Evolutionary conservation across 2,329 filamentous ascomycete genomes (phyloP).

Genomic region (Tolypocladium amazonense): DNA sequence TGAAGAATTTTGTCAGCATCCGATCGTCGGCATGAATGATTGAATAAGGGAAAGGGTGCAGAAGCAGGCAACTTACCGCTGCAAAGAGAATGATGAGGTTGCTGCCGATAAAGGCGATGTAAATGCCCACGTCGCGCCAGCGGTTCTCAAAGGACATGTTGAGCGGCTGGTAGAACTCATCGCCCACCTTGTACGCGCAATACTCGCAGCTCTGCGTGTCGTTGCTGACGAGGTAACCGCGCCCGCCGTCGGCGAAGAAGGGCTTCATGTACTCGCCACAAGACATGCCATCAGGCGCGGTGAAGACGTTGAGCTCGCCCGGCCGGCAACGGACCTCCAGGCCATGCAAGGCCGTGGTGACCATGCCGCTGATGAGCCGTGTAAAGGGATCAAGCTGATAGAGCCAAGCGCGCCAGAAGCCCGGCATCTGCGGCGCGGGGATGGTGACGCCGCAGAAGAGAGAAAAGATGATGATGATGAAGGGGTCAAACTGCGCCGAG

Average conservation of each 20-base stretch:
- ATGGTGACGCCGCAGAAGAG: constrained; percentile 86
- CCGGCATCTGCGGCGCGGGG: constrained; percentile 64
- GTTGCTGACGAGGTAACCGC: constrained; percentile 62
- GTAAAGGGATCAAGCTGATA: constrained; percentile 80
- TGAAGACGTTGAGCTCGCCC: constrained; percentile 57
- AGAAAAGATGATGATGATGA: constrained; percentile 71
- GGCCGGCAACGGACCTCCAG: constrained; percentile 49
- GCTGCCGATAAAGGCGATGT: constrained; percentile 62
- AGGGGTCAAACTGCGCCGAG: constrained; percentile 69
- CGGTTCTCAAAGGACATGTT: constrained; percentile 55
- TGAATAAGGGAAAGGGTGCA: neutral
- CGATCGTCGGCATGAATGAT: neutral
- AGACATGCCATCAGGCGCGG: constrained; percentile 50
- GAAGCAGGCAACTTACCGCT: constrained; percentile 32
- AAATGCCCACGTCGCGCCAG: constrained; percentile 79
- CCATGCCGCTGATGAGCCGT: constrained; percentile 68
- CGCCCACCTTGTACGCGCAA: constrained; percentile 70
- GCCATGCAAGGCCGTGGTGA: constrained; percentile 65
- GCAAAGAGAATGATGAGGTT: constrained; percentile 56
- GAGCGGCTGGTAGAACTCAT: constrained; percentile 66
- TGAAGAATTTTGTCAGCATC: neutral
- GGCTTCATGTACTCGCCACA: constrained; percentile 67
- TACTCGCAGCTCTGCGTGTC: constrained; percentile 61
- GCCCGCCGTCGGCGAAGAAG: constrained; percentile 59
- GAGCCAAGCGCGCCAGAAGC: constrained; percentile 70